phyloP scores from a whole-genome alignment of 2,329 filamentous ascomycete genomes.

The Aurifilum marmelostoma region DNA sequence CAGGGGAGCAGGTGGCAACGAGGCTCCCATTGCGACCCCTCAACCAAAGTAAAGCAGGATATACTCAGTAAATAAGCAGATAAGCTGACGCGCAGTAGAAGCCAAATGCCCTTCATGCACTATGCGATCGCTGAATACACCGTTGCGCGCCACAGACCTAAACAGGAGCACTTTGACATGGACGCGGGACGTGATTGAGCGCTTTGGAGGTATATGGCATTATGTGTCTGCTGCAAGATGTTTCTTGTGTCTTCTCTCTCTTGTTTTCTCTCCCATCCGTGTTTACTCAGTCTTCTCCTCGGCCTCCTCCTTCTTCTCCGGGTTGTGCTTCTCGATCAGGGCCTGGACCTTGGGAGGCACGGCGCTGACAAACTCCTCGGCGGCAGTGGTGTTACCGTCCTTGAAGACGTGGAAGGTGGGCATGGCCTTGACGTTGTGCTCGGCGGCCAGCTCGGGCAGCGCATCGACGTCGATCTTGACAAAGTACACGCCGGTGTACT shows the following conservation, averaged over 20 bases:
- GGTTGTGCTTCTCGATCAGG: conserved; percentile 39
- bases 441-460: conserved; percentile 71
- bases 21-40: neutral
- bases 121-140: neutral
- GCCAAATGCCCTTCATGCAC: neutral
- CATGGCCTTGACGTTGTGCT: conserved; percentile 87
- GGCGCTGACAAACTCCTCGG: conserved; percentile 76
- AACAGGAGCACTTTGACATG: neutral
- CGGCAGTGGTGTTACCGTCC: conserved; percentile 74
- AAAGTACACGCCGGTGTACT: conserved; percentile 64
- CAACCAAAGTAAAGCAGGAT: neutral
- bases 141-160: neutral
- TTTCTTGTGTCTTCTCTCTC: neutral
- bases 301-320: conserved; percentile 17
- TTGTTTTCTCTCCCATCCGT: neutral
- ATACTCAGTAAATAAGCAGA: neutral
- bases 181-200: neutral
- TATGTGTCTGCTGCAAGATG: neutral
- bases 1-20: neutral
- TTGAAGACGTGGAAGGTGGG: conserved; percentile 89
- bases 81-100: neutral
- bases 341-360: conserved; percentile 70
- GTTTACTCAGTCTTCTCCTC: conserved; percentile 28
- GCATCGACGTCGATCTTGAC: conserved; percentile 92
- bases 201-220: neutral